A percentile compares a stretch with the other conserved stretches of the same genome.
Conservation (phyloP, 352 stramenopile species). For the Pythium rhizo-oryzae region DNA sequence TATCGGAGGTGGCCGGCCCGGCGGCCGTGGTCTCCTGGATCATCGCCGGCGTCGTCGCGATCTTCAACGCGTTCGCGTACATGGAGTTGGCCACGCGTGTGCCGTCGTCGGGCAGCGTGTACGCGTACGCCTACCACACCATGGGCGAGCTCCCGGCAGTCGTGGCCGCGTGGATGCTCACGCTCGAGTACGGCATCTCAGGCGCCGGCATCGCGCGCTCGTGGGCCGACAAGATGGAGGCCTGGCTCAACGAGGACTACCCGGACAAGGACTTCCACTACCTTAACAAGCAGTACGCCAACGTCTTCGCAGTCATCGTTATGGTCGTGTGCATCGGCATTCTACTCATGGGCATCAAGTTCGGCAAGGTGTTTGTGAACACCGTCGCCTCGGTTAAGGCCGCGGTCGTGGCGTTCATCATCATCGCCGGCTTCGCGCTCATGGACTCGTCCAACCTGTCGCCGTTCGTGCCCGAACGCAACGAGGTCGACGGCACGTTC, state of each 20-base stretch:
- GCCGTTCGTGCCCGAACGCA: slow-evolving; percentile 72
- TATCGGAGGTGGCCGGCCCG: slow-evolving; percentile 76
- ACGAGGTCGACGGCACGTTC: slow-evolving; percentile 33
- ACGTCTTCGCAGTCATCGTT: slow-evolving; percentile 63
- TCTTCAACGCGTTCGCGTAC: slow-evolving; percentile 86
- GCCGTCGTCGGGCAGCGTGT: slow-evolving; percentile 89
- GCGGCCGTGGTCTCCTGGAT: slow-evolving; percentile 81
- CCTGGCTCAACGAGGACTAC: slow-evolving; percentile 57
- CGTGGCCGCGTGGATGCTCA: slow-evolving; percentile 85
- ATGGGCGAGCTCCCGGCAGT: slow-evolving; percentile 94
- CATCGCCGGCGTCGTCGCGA: slow-evolving; percentile 81
- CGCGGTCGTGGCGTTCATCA: slow-evolving; percentile 92
- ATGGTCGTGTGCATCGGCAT: slow-evolving; percentile 73
- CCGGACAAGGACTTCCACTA: slow-evolving; percentile 47
- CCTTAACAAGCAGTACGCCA: slow-evolving; percentile 63
- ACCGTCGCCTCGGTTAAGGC: slow-evolving; percentile 85
- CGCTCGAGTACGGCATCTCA: slow-evolving; percentile 93
- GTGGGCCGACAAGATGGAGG: slow-evolving; percentile 91
- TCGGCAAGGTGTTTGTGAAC: slow-evolving; percentile 91
- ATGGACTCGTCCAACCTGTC: slow-evolving; percentile 84
- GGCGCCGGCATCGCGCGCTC: slow-evolving; percentile 90
- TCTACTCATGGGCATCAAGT: slow-evolving; percentile 81
- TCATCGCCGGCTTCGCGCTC: slow-evolving; percentile 80
- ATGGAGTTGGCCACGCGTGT: slow-evolving; percentile 90
- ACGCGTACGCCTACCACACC: slow-evolving; percentile 93